Evolutionary conservation across 805 yeast genomes (phyloP), one percentile per base, ranked within the genome.

Genomic region (Yarrowia hollandica): DNA sequence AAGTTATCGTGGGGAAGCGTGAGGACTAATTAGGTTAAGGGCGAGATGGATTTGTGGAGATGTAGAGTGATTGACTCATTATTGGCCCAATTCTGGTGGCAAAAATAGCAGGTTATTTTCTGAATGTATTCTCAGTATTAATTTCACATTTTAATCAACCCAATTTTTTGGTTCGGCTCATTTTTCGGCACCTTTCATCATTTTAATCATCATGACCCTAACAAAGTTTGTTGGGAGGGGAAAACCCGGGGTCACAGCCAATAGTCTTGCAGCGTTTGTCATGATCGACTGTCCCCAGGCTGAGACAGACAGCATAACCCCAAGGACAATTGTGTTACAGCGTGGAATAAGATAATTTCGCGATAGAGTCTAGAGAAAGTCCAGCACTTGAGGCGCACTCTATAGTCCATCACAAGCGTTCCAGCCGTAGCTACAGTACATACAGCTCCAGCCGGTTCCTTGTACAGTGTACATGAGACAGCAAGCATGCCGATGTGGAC

Each of bases 141-240:
- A n/a, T n/a, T n/a, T n/a, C n/a, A n/a, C n/a, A n/a, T n/a, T n/a
- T n/a, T n/a, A n/a, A n/a, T n/a, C n/a, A n/a, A n/a, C n/a, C n/a
- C n/a, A n/a, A n/a, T n/a, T n/a, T n/a, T n/a, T n/a, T n/a, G n/a
- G n/a, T n/a, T n/a, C 25, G 16, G 35, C 10, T 14, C 26, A 4
- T 30, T 21, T 44, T 31, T 21, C 37, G 54, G 26, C 25, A n/a
- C 21, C 37, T 19, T 6, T 15, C 54, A 30, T 18, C 35, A 11
- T 19, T 19, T 15, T 25, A 39, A 22, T 41, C 35, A 21, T 30
- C 37, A n/a, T 30, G 12, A 21, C 37, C 37, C n/a, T 21, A 28
- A 44, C 54, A 12, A 44, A 44, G 37, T 48, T 48, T 48, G 55
- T 48, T 48, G 55, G 55, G 55, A 48, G 55, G 55, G 55, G 55